Conservation (phyloP, 768 basidiomycete genomes). For the Gymnopilus junonius region DNA sequence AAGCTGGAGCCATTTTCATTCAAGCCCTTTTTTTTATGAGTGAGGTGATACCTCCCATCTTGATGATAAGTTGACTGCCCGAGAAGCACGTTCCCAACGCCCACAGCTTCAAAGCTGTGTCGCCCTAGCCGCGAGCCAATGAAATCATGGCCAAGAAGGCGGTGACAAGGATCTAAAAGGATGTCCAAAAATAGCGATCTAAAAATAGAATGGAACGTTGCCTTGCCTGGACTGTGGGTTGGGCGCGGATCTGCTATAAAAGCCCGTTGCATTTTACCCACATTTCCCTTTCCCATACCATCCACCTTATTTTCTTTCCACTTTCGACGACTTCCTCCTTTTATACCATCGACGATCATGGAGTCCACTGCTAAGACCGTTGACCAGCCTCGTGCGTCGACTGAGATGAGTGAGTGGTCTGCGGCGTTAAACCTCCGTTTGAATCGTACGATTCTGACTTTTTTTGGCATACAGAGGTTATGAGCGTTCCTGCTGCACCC, state of each 20-base stretch:
- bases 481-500: constrained; percentile 40
- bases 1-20: too few relatives aligned
- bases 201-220: constrained; percentile 18
- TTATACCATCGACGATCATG: constrained; percentile 6
- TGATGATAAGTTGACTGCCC: background rate
- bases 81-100: background rate
- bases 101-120: background rate
- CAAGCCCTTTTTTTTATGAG: background rate
- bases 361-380: constrained; percentile 35
- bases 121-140: background rate
- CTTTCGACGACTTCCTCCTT: background rate
- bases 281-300: constrained; percentile 3
- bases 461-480: constrained; percentile 40
- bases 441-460: background rate
- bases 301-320: background rate
- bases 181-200: constrained; percentile 12
- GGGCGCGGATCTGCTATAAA: constrained; percentile 13
- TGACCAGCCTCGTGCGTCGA: constrained; percentile 61
- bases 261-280: background rate
- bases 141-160: constrained; percentile 2
- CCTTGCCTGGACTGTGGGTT: background rate
- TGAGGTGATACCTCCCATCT: background rate
- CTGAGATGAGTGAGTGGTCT: constrained; percentile 62
- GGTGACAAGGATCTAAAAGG: background rate
- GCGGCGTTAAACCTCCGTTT: background rate